Percentiles rank a stretch among this genome's conserved stretches.
Conservation (phyloP, 1,139 yeast genomes). For the Blastobotrys serpentis region DNA sequence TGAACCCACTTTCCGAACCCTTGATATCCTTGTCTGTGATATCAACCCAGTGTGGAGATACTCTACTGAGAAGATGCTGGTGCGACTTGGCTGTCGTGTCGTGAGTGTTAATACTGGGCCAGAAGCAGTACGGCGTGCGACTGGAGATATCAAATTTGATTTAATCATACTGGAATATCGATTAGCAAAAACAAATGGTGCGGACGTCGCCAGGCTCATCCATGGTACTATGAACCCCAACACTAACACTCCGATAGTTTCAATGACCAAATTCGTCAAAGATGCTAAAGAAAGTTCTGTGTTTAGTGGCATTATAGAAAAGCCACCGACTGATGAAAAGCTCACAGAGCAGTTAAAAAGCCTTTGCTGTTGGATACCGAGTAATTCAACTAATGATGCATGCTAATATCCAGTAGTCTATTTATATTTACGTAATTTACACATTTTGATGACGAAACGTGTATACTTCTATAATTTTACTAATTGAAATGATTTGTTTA, state of each 20-base stretch:
- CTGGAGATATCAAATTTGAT: conserved; percentile 83
- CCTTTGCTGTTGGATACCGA: conserved; percentile 37
- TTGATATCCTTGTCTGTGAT: conserved; percentile 80
- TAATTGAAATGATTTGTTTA: not conserved
- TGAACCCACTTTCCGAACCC: conserved; percentile 34
- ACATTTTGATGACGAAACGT: not conserved
- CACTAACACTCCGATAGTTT: conserved; percentile 72
- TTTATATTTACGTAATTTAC: conserved; percentile 1
- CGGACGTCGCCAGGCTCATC: conserved; percentile 76
- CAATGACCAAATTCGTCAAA: conserved; percentile 68
- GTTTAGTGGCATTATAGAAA: conserved; percentile 72
- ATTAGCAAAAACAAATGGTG: conserved; percentile 59
- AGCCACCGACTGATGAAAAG: conserved; percentile 59
- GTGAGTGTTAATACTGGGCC: conserved; percentile 79
- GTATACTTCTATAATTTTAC: not conserved
- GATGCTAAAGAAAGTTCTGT: conserved; percentile 53
- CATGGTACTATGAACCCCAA: conserved; percentile 75
- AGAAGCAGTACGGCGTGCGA: conserved; percentile 76
- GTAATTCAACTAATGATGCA: conserved; percentile 2
- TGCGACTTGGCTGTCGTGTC: conserved; percentile 74
- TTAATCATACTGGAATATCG: conserved; percentile 74
- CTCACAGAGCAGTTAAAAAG: conserved; percentile 37
- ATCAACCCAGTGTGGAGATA: conserved; percentile 82
- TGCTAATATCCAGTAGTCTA: conserved; percentile 2
- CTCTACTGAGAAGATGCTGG: conserved; percentile 63